Conservation (phyloP, 140 eudicot species). For the Cichorium intybus region DNA sequence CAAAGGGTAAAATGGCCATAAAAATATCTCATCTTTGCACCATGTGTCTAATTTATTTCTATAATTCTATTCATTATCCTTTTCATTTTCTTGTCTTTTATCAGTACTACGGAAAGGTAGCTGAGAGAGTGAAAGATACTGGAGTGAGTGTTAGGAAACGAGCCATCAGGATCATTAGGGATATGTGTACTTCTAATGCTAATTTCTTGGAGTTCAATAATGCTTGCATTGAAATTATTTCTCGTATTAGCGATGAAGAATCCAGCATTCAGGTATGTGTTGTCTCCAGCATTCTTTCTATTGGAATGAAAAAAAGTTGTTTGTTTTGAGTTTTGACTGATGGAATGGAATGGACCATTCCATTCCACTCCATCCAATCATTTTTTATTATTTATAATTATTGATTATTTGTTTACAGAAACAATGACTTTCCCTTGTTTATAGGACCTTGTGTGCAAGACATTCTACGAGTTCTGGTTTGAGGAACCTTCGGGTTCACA, state of each 20-base stretch:
- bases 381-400: no score
- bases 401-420: not conserved
- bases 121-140: slow-evolving; percentile 92
- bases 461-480: slow-evolving; percentile 97
- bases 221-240: slow-evolving; percentile 93
- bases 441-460: slow-evolving; percentile 97
- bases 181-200: slow-evolving; percentile 85
- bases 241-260: slow-evolving; percentile 95
- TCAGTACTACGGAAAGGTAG: slow-evolving; percentile 96
- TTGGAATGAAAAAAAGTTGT: no score
- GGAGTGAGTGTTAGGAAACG: slow-evolving; percentile 98
- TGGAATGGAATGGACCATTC: no score
- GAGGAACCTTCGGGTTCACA: slow-evolving; percentile 80
- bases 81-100: slow-evolving; percentile 14
- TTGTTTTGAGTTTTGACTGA: no score
- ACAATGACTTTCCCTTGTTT: slow-evolving; percentile 8
- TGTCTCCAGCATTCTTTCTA: no score
- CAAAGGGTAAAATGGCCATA: slow-evolving; percentile 49
- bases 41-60: not conserved
- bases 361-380: no score
- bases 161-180: slow-evolving; percentile 88
- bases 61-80: not conserved
- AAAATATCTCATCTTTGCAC: not conserved
- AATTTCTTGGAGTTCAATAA: slow-evolving; percentile 59
- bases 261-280: slow-evolving; percentile 99